Conservation (phyloP, 441 rosid genomes). For the Arabidopsis lyrata region DNA sequence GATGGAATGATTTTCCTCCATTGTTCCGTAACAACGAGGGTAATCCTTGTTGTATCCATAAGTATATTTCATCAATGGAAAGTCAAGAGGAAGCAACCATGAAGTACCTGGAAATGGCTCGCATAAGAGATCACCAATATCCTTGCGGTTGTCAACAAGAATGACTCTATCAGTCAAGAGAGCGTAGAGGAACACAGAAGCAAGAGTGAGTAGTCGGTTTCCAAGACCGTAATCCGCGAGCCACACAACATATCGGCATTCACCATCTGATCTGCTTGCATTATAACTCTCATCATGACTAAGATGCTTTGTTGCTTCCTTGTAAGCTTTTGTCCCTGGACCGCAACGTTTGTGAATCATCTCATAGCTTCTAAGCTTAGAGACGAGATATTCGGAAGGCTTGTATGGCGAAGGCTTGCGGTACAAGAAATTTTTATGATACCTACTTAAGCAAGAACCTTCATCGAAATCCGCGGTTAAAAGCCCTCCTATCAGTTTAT, state of each 20-base stretch:
- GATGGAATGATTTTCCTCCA: slow-evolving; percentile 41
- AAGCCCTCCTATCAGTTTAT: slow-evolving; percentile 66
- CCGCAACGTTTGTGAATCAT: slow-evolving; percentile 70
- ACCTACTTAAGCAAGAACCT: slow-evolving; percentile 66
- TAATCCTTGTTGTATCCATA: slow-evolving; percentile 43
- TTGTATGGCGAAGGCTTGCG: slow-evolving; percentile 57
- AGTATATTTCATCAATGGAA: slow-evolving; percentile 53
- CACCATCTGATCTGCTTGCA: neutral
- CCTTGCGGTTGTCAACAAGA: slow-evolving; percentile 58
- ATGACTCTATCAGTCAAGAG: slow-evolving; percentile 67
- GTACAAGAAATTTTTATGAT: slow-evolving; percentile 48
- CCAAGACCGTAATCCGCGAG: slow-evolving; percentile 67
- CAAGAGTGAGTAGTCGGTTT: slow-evolving; percentile 63
- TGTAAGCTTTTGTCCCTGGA: slow-evolving; percentile 61
- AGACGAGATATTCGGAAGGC: slow-evolving; percentile 69
- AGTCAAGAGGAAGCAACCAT: slow-evolving; percentile 74
- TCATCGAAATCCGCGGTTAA: slow-evolving; percentile 64
- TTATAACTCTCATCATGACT: slow-evolving; percentile 1
- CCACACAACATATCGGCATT: slow-evolving; percentile 20
- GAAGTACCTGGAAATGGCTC: slow-evolving; percentile 69
- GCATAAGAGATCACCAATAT: slow-evolving; percentile 67
- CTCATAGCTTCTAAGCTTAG: slow-evolving; percentile 73
- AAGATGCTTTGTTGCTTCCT: slow-evolving; percentile 52
- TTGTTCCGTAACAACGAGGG: slow-evolving; percentile 56
- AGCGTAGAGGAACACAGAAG: slow-evolving; percentile 72